phyloP scores from a whole-genome alignment of 2,329 filamentous ascomycete species.

The Colletotrichum zoysiae region DNA sequence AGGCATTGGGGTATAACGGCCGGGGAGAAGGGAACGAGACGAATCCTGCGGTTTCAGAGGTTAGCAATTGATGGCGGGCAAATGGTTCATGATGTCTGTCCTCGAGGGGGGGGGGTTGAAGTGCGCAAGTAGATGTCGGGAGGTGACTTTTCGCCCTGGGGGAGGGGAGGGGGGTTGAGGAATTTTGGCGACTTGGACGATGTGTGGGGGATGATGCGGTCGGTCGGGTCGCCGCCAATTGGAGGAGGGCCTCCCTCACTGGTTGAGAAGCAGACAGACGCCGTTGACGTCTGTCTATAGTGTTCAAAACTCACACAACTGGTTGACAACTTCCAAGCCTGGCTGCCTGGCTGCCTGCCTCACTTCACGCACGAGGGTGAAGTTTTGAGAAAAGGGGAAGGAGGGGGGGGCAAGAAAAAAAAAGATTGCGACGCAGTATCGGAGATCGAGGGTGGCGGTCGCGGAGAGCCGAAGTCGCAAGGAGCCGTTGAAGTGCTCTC shows the following conservation, averaged over 20 bases:
- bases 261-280: conserved; percentile 27
- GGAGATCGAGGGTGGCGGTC: conserved; percentile 38
- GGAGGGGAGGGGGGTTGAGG: conserved; percentile 7
- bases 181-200: conserved; percentile 29
- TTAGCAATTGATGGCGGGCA: conserved; percentile 31
- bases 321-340: conserved; percentile 4
- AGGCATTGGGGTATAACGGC: conserved; percentile 33
- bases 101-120: neutral
- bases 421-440: conserved; percentile 21
- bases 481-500: conserved; percentile 39
- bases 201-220: conserved; percentile 26
- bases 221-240: conserved; percentile 34
- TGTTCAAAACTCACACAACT: conserved; percentile 10
- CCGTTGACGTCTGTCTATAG: conserved; percentile 34
- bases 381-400: neutral
- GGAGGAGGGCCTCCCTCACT: conserved; percentile 22
- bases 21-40: conserved; percentile 8
- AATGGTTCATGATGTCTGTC: too few relatives aligned
- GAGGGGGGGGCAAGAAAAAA: neutral
- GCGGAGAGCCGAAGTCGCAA: conserved; percentile 41
- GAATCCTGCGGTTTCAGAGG: conserved; percentile 1
- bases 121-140: conserved; percentile 6
- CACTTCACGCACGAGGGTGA: conserved; percentile 1
- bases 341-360: too few relatives aligned
- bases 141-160: neutral